Percentiles rank a stretch among this genome's conserved stretches.
Evolutionary conservation across 2,329 filamentous ascomycete genomes (phyloP).

Genomic region (Fusarium sp.): DNA sequence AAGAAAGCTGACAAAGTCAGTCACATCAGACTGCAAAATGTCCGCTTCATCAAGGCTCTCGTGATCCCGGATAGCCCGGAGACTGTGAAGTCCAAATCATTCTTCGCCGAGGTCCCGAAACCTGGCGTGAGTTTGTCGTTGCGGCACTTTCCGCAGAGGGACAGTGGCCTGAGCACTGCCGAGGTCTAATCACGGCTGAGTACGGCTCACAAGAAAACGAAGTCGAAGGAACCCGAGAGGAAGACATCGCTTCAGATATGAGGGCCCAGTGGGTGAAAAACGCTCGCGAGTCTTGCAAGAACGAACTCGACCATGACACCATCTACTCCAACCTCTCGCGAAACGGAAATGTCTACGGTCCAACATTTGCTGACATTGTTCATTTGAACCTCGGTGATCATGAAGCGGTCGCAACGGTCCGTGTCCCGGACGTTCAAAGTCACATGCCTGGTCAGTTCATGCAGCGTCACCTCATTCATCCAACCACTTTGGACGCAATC

Average conservation of each 20-base stretch:
- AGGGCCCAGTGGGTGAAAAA: background rate
- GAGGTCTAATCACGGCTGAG: background rate
- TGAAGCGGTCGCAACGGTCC: background rate
- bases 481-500: background rate
- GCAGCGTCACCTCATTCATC: background rate
- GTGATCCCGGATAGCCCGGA: background rate
- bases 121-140: background rate
- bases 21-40: background rate
- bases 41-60: background rate
- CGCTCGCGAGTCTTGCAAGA: background rate
- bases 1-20: background rate
- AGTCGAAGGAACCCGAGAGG: background rate
- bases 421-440: background rate
- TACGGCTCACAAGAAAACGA: background rate
- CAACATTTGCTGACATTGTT: background rate
- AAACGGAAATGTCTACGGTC: background rate
- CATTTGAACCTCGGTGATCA: background rate
- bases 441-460: conserved; percentile 3
- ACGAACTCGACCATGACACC: background rate
- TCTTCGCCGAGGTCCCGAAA: background rate
- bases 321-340: background rate
- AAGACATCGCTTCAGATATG: background rate
- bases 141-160: background rate
- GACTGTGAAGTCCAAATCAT: background rate
- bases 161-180: conserved; percentile 4